These are phyloP conservation scores for Mycena chlorophos DNA, from an alignment of 768 basidiomycete species.

Conservation along the genomic window DNA sequence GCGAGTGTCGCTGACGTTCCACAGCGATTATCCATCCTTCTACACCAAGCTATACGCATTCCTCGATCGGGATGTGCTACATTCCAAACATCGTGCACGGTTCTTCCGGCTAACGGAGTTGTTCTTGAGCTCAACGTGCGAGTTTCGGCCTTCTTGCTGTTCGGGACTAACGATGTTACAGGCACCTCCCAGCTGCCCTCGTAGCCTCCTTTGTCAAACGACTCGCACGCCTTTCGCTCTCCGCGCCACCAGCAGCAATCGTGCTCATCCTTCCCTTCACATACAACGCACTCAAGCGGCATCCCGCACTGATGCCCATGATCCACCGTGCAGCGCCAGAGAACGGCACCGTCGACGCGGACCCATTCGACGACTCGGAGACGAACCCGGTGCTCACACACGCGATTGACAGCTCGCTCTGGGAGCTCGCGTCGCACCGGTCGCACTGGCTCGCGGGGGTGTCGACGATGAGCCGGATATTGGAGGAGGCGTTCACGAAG, in stretches of 20 bases:
- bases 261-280: slow-evolving; percentile 90
- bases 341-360: slow-evolving; percentile 31
- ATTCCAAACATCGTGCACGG: slow-evolving; percentile 88
- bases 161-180: slow-evolving; percentile 16
- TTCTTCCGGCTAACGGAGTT: slow-evolving; percentile 93
- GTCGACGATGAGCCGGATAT: slow-evolving; percentile 85
- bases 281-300: slow-evolving; percentile 90
- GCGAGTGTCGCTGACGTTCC: slow-evolving; percentile 1
- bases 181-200: slow-evolving; percentile 87
- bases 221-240: slow-evolving; percentile 78
- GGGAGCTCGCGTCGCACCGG: slow-evolving; percentile 84
- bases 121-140: slow-evolving; percentile 90
- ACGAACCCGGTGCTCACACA: slow-evolving; percentile 72
- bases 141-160: slow-evolving; percentile 3
- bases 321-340: slow-evolving; percentile 63
- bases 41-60: slow-evolving; percentile 91
- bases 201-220: slow-evolving; percentile 95
- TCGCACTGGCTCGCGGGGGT: slow-evolving; percentile 84
- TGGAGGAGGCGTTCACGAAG: slow-evolving; percentile 93
- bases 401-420: slow-evolving; percentile 85
- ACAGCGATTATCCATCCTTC: slow-evolving; percentile 93
- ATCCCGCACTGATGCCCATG: slow-evolving; percentile 91
- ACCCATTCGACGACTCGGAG: slow-evolving; percentile 72
- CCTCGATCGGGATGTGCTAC: slow-evolving; percentile 83
- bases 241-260: slow-evolving; percentile 86